Conservation (phyloP, 805 yeast species). For the Schizosaccharomyces cryophilus region DNA sequence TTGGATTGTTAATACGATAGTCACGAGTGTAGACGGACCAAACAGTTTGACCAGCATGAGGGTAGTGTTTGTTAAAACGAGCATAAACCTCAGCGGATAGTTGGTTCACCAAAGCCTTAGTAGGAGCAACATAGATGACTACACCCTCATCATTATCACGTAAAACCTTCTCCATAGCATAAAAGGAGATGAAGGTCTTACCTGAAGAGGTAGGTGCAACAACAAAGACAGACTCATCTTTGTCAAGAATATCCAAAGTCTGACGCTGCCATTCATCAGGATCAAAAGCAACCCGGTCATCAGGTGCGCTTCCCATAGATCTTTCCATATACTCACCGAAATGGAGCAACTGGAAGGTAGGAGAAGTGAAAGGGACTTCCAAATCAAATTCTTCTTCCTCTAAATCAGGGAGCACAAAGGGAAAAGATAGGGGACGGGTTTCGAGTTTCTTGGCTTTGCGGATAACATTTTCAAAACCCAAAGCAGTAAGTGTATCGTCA, state of each 20-base stretch:
- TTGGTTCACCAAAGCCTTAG: conserved; percentile 2
- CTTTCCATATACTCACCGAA: conserved; percentile 2
- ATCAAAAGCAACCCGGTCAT: conserved; percentile 1
- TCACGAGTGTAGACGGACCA: conserved; percentile 1
- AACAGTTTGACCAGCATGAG: conserved; percentile 3
- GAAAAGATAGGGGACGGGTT: neutral
- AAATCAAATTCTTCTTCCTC: conserved; percentile 1
- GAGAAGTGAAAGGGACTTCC: conserved; percentile 1
- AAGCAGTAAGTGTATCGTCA: neutral
- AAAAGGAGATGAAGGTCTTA: conserved; percentile 2
- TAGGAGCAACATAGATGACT: neutral
- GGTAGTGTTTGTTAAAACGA: conserved; percentile 1
- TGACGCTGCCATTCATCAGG: conserved; percentile 3
- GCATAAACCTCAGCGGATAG: conserved; percentile 2
- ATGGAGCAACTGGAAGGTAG: conserved; percentile 1
- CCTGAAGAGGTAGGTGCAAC: conserved; percentile 2
- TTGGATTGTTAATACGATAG: neutral
- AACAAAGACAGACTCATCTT: conserved; percentile 1
- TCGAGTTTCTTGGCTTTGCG: neutral
- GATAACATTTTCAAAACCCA: neutral
- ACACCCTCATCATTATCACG: neutral
- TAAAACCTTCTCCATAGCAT: conserved; percentile 1
- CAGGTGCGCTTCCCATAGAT: conserved; percentile 2
- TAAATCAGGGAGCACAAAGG: neutral
- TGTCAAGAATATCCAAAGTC: neutral